Base-by-base conservation (phyloP, 2,329 filamentous ascomycete species). In the Apiospora koreana region DNA sequence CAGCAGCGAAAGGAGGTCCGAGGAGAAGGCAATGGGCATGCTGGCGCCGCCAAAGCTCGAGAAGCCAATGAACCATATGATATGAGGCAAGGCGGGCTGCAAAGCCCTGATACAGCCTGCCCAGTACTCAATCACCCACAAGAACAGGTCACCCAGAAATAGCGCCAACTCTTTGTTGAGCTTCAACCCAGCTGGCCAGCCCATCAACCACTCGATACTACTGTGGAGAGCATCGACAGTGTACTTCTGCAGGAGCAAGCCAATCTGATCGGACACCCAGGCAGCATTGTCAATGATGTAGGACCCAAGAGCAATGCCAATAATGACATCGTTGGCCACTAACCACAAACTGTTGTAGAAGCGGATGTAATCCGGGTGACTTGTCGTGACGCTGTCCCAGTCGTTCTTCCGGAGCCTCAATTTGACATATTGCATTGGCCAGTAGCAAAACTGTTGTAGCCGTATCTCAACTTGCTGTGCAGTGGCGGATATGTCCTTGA, bases 51-150 rank as follows among this genome's bases (percentile, higher is more conserved):
- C 95, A 80, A 99, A 98, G 77, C 94, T 94, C 7, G 95, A 97
- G 77, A 97, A 94, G 50, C 96, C 96, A 73, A 99, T 94, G 76
- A 98, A 91, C 85, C 94, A 96, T 75, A 99, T 93, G 71, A 99
- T 88, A 71, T 90, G 89, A 14, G 95, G 94, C n/a, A 99, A 84
- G 48, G 91, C 87, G 0, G 96, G 95, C 68, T 92, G 89, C 16
- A 98, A 84, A 45, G 92, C 87, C 70, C 89, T 87, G 77, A 98
- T 93, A 77, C 92, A 96, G 75, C 93, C 92, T 70, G 94, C 93
- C 96, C 96, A 99, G 79, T 98, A 97, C 74, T 98, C 95, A 74
- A 99, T 98, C 65, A 99, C 96, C 96, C 96, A 99, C 2, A 98
- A 85, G 78, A 99, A 99, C 3, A 99, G 84, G 77, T 98, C 95